Evolutionary conservation across 2,329 filamentous ascomycete species (phyloP).

Genomic region (Xylariales sp.): DNA sequence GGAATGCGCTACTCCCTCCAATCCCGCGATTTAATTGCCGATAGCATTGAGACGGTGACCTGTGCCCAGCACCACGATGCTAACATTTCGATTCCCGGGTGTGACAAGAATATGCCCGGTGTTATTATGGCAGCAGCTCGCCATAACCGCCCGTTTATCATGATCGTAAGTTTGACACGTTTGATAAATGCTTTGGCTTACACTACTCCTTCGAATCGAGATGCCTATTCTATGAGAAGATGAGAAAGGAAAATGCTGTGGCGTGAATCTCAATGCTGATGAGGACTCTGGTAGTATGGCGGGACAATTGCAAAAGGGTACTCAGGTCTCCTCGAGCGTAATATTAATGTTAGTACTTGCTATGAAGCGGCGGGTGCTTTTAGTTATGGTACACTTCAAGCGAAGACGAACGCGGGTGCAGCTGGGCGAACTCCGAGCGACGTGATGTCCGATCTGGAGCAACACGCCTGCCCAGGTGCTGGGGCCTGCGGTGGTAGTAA

Average conservation of each 20-base stretch:
- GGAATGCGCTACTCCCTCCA: constrained; percentile 96
- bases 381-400: constrained; percentile 79
- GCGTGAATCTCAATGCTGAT: background rate
- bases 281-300: constrained; percentile 69
- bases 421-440: constrained; percentile 77
- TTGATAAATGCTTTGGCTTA: background rate
- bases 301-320: constrained; percentile 92
- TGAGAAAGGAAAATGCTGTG: background rate
- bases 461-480: constrained; percentile 79
- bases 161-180: constrained; percentile 66
- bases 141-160: constrained; percentile 91
- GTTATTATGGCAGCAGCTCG: constrained; percentile 90
- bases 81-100: constrained; percentile 91
- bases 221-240: background rate
- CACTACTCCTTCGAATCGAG: background rate
- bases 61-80: constrained; percentile 93
- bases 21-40: constrained; percentile 90
- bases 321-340: constrained; percentile 77
- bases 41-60: constrained; percentile 93
- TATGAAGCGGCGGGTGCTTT: constrained; percentile 90
- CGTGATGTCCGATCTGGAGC: constrained; percentile 85
- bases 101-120: constrained; percentile 98
- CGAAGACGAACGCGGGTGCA: constrained; percentile 70
- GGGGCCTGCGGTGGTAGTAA: constrained; percentile 76
- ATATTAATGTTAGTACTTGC: constrained; percentile 88